Percentiles rank a stretch among this genome's conserved stretches.
Evolutionary conservation across 2,329 filamentous ascomycete genomes (phyloP).

Genomic region (Didymosphaeria variabile): DNA sequence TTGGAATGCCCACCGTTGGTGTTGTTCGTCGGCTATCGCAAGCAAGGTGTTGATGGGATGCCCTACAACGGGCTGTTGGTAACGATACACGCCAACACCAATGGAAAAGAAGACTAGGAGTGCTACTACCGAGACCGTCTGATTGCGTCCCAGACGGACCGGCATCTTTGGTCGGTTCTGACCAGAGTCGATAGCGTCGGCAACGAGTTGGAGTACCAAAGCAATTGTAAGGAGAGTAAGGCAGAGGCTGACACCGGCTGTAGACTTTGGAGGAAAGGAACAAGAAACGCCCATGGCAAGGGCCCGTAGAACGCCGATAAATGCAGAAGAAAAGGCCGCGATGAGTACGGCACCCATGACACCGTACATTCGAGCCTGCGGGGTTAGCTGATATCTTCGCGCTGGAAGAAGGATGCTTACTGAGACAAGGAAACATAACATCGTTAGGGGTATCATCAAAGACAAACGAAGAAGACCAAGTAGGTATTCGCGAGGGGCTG

Average conservation of each 20-base stretch:
- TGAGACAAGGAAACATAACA: slow-evolving; percentile 46
- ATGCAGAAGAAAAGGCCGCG: slow-evolving; percentile 46
- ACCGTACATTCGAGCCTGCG: slow-evolving; percentile 42
- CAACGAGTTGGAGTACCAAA: slow-evolving; percentile 40
- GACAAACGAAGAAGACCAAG: slow-evolving; percentile 46
- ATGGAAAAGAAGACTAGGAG: slow-evolving; percentile 51
- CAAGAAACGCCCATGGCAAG: slow-evolving; percentile 44
- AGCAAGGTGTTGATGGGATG: slow-evolving; percentile 67
- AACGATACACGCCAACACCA: slow-evolving; percentile 45
- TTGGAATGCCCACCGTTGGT: slow-evolving; percentile 60
- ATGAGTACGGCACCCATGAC: slow-evolving; percentile 46
- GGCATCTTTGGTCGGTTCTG: slow-evolving; percentile 39
- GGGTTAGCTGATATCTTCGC: slow-evolving; percentile 22
- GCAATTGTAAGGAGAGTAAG: slow-evolving; percentile 43
- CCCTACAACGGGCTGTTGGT: slow-evolving; percentile 52
- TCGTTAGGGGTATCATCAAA: slow-evolving; percentile 50
- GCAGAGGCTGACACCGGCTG: slow-evolving; percentile 38
- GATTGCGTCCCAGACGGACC: slow-evolving; percentile 44
- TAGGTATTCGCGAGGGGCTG: slow-evolving; percentile 42
- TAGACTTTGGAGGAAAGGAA: slow-evolving; percentile 47
- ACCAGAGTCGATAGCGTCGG: slow-evolving; percentile 40
- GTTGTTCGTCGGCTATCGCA: slow-evolving; percentile 57
- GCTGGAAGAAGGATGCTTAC: slow-evolving; percentile 29
- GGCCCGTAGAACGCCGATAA: slow-evolving; percentile 42
- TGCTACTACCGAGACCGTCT: slow-evolving; percentile 46